Base-by-base conservation (phyloP, 2,329 filamentous ascomycete genomes). In the Diplodia scrobiculata region DNA sequence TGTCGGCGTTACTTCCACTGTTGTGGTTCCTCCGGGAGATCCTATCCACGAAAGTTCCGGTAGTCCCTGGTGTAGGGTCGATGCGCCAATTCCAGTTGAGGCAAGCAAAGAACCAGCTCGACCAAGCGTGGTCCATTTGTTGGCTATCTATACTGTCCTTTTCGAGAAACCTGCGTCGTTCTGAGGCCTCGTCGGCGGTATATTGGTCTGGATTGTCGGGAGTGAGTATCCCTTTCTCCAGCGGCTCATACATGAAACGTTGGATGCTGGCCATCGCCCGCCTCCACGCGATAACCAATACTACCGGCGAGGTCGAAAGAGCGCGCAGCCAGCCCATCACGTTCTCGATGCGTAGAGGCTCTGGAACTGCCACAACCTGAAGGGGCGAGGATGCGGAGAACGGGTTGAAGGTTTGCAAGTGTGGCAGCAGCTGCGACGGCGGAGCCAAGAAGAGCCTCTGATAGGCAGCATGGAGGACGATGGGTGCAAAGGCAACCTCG, bases 171-270 rank as follows among this genome's bases (percentile, higher is more conserved):
- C 74, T 69, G 36, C 70, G 71, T 6, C 70, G 64, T 14, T 77
- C 73, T 13, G 76, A 70, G 19, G 72, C 72, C 67, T 76, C 74
- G 36, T 70, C 72, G 13, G 74, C 68, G 3, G 68, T 68, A 27
- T 66, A 66, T 19, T 62, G 50, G 25, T 66, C 65, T 5, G 65
- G 65, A 38, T 66, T 66, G 19, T 66, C 65, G n/a, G 65, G 65
- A 7, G 58, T 47, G 10, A 66, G 29, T 14, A 66, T 62, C 1
- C 58, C 58, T 17, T 51, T 66, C 38, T 66, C 65, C 50, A 66
- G 14, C 5, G 65, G 50, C 25, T 66, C 65, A 25, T 66, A 66
- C 65, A 66, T 66, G 13, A 62, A 14, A n/a, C 65, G 48, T n/a
- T 66, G 65, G 5, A 66, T 66, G 4, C 48, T 48, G 27, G 54